Percentiles rank a stretch among this genome's conserved stretches.
Evolutionary conservation across 768 basidiomycete species (phyloP).

Genomic region (Podaxis sp.): DNA sequence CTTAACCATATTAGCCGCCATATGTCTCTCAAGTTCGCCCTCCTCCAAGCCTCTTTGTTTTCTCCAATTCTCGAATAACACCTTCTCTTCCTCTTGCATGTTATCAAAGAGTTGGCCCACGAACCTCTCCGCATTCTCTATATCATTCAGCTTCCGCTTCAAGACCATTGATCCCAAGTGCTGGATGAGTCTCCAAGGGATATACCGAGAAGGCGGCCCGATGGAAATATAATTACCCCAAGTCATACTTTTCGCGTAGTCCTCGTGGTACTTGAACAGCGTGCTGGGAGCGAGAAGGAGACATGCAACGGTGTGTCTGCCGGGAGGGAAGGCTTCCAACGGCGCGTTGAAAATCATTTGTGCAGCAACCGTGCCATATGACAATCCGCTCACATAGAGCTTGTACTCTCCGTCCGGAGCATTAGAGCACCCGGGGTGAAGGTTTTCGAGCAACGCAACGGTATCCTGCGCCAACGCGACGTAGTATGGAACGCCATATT

Average conservation of each 20-base stretch:
- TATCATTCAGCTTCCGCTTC: conserved; percentile 32
- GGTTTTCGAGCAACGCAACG: conserved; percentile 45
- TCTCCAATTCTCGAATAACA: conserved; percentile 41
- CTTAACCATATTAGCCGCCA: conserved; percentile 41
- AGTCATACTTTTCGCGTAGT: conserved; percentile 45
- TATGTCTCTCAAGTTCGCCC: conserved; percentile 40
- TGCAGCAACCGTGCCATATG: conserved; percentile 53
- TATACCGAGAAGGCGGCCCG: conserved; percentile 42
- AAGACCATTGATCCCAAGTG: conserved; percentile 33
- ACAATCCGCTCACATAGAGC: conserved; percentile 52
- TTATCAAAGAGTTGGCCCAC: conserved; percentile 35
- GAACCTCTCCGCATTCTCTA: conserved; percentile 41
- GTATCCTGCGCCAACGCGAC: conserved; percentile 43
- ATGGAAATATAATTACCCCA: conserved; percentile 46
- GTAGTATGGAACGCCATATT: conserved; percentile 33
- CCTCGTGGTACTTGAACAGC: conserved; percentile 46
- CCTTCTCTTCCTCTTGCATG: conserved; percentile 38
- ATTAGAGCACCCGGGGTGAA: conserved; percentile 40
- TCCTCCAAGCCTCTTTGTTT: conserved; percentile 38
- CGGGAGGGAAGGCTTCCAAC: conserved; percentile 51
- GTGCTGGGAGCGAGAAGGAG: conserved; percentile 47
- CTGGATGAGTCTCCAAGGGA: conserved; percentile 40
- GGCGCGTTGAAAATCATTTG: conserved; percentile 58
- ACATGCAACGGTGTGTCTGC: conserved; percentile 45
- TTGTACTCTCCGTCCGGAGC: conserved; percentile 27